Base-by-base conservation (phyloP, 108 stramenopile genomes). In the Poteriospumella lacustris region DNA sequence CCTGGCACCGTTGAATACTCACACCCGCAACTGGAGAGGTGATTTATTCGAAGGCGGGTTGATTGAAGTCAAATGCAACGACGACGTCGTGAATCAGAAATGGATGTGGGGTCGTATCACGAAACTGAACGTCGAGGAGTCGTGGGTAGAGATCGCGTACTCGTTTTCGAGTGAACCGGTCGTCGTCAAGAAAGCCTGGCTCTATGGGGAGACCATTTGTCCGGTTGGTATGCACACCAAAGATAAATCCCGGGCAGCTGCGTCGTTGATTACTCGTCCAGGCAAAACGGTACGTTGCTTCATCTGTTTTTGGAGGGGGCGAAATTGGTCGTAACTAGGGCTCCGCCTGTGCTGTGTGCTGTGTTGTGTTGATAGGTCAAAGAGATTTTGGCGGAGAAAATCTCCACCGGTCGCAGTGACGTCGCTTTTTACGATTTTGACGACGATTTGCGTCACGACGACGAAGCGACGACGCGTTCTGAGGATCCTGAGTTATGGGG, bases 161-260 rank as follows among this genome's bases (percentile, higher is more conserved):
- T 64, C 60, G 28, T 64, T 64, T 64, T 64, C 60, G 31, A 64
- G 36, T 24, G 60, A 64, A 64, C 60, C 60, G 5, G 31, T 33
- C 31, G 60, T 64, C 28, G 36, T 24, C 15, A 64, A 64, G 36
- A 19, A 34, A 24, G 60, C 60, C 36, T 64, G 60, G 60, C 31
- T 64, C 9, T 64, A 31, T 64, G 60, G 60, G 28, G 60, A 64
- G 31, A 64, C 60, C 3, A 64, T 64, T 24, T 64, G 60, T 64
- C 60, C 60, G 3, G 60, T 64, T 5, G 60, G 60, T 5, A 64
- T 64, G 60, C 60, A 64, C 36, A 64, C 60, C 15, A 64, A 64
- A 24, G 60, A 64, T 64, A 64, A 64, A 64, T 64, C 60, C 9
- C 28, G 36, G 36, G 60, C 60, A 31, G 60, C 60, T 33, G 3